Base-by-base conservation (phyloP, 805 yeast genomes). In the Wickerhamomyces sydowiorum region DNA sequence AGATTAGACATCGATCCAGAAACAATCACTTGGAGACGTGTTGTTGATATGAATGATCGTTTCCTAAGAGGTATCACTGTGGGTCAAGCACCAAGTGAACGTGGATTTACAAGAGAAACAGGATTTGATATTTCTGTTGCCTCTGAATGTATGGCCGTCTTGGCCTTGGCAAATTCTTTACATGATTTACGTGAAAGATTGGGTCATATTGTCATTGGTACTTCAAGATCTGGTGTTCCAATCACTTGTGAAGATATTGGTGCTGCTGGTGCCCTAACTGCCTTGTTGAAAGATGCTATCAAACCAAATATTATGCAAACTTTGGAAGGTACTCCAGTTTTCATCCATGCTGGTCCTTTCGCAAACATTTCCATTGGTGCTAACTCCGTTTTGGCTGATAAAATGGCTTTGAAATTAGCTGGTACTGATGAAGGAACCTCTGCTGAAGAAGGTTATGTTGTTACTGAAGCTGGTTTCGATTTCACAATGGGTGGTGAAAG, bases 401-500 rank as follows among this genome's bases (percentile, higher is more conserved):
- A 81, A 62, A 78, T 91, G 66, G 99, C 96, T 5, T 73, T 91
- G 60, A 89, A 91, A 67, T 77, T 91, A 53, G 89, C 95, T 15
- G 93, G 93, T 54, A 70, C 78, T 28, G 43, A 43, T 32, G 41
- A 46, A 30, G 29, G 35, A 7, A 66, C 70, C 33, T 66, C 72
- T 57, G 45, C 47, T 64, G 75, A 48, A 60, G 74, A 79, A 41
- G 98, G 98, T 51, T 91, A 78, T 60, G 98, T 89, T 42, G 87
- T 91, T 47, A 91, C 99, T 39, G 99, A 91, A 66, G 97, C 98
- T 31, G 99, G 99, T 40, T 91, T 91, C 68, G 98, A 91, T 66
- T 91, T 93, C 73, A 91, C 97, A 38, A 91, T 91, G 98, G 99
- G 99, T 51, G 98, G 98, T 54, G 99, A 91, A 72, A 78, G 98